phyloP scores from a whole-genome alignment of 139 green algal genomes.

The Chlorella sorokiniana region DNA sequence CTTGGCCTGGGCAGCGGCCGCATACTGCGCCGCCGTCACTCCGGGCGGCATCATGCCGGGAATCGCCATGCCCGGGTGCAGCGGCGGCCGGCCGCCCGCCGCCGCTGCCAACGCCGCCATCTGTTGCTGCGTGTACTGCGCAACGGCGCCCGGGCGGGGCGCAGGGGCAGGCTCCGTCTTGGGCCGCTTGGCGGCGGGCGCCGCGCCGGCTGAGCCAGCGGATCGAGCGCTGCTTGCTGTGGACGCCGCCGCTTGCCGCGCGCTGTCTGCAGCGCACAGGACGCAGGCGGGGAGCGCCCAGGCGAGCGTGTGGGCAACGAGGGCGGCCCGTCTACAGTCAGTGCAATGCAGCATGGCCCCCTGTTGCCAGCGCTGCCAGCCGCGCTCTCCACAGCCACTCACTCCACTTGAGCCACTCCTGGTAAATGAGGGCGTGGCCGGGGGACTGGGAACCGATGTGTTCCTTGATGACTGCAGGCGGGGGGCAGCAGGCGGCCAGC shows the following conservation, averaged over 20 bases:
- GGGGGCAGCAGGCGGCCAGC: not conserved
- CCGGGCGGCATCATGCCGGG: too few relatives aligned
- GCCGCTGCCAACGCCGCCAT: not conserved
- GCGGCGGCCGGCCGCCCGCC: slow-evolving; percentile 8
- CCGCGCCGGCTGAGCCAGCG: not conserved
- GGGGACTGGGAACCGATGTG: not conserved
- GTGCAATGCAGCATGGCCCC: too few relatives aligned
- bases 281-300: too few relatives aligned
- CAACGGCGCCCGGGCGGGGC: not conserved
- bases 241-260: not conserved
- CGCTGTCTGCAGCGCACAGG: too few relatives aligned
- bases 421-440: not conserved
- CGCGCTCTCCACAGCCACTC: too few relatives aligned
- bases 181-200: slow-evolving; percentile 26
- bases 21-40: not conserved
- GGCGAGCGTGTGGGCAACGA: too few relatives aligned
- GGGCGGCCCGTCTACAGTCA: too few relatives aligned
- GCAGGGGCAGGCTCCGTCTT: not conserved
- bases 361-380: too few relatives aligned
- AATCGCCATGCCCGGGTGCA: not conserved
- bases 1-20: not conserved
- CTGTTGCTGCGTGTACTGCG: not conserved
- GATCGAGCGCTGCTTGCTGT: not conserved
- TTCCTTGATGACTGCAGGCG: not conserved
- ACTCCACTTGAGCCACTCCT: not conserved